Evolutionary conservation across 2,329 filamentous ascomycete genomes (phyloP).

Genomic region (Pseudogymnoascus sp.): DNA sequence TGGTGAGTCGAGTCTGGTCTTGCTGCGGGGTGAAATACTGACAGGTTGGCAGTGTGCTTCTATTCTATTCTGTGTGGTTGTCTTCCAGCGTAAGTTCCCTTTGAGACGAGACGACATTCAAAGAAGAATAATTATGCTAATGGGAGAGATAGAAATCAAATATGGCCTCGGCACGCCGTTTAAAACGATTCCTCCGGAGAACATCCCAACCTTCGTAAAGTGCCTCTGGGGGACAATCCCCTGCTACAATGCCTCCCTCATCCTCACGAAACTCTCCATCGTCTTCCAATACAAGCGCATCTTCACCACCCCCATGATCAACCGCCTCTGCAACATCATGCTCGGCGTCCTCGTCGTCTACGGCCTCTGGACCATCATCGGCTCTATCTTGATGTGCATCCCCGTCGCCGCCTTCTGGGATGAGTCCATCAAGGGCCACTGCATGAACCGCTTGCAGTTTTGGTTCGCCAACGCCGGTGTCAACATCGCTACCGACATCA

Average conservation of each 20-base stretch:
- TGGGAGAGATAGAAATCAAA: not conserved
- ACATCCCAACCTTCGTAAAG: conserved; percentile 9
- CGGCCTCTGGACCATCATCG: conserved; percentile 25
- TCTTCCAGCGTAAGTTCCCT: not conserved
- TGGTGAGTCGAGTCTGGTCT: not conserved
- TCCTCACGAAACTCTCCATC: conserved; percentile 27
- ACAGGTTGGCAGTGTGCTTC: not conserved
- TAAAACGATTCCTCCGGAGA: not conserved
- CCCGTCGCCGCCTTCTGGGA: conserved; percentile 15
- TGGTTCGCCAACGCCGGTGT: conserved; percentile 42
- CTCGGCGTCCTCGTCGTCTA: conserved; percentile 21
- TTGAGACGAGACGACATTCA: not conserved
- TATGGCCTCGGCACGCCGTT: not conserved
- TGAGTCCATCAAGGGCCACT: conserved; percentile 16
- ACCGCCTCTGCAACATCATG: conserved; percentile 21
- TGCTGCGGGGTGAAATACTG: not conserved
- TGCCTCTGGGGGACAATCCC: conserved; percentile 24
- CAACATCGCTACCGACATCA: conserved; percentile 30
- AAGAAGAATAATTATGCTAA: not conserved
- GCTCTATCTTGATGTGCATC: conserved; percentile 24
- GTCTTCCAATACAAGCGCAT: conserved; percentile 25
- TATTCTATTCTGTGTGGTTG: not conserved
- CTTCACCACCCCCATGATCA: conserved; percentile 21
- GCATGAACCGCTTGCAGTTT: conserved; percentile 30
- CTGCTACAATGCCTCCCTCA: conserved; percentile 23